These are phyloP conservation scores for Solanum stenotomum DNA, from an alignment of 257 asterid genomes.

Conservation along the genomic window DNA sequence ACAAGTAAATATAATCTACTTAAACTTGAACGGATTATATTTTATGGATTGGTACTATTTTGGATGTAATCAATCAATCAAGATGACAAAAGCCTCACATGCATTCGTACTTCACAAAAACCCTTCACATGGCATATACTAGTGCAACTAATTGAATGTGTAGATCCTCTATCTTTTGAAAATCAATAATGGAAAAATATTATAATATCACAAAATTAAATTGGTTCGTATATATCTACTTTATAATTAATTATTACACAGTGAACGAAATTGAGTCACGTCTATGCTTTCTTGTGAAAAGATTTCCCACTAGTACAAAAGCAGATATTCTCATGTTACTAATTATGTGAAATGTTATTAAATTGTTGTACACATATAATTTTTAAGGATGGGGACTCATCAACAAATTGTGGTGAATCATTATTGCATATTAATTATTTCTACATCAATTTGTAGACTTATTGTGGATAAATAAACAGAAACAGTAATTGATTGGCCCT, in stretches of 20 bases:
- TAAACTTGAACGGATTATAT: neutral
- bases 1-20: neutral
- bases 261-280: neutral
- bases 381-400: neutral
- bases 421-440: neutral
- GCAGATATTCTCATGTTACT: neutral
- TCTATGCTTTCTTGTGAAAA: neutral
- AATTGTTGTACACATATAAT: neutral
- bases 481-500: neutral
- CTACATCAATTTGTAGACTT: neutral
- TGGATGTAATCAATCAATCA: neutral
- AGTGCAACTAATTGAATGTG: neutral
- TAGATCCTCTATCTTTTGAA: neutral
- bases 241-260: neutral
- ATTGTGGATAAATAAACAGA: neutral
- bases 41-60: neutral
- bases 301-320: neutral
- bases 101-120: neutral
- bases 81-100: neutral
- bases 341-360: neutral
- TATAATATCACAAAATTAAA: neutral
- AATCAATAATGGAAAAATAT: neutral
- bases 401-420: neutral
- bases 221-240: neutral
- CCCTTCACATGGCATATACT: neutral